Evolutionary conservation across 352 stramenopile genomes (phyloP).

Genomic region (Phytopythium chamaehyphon): DNA sequence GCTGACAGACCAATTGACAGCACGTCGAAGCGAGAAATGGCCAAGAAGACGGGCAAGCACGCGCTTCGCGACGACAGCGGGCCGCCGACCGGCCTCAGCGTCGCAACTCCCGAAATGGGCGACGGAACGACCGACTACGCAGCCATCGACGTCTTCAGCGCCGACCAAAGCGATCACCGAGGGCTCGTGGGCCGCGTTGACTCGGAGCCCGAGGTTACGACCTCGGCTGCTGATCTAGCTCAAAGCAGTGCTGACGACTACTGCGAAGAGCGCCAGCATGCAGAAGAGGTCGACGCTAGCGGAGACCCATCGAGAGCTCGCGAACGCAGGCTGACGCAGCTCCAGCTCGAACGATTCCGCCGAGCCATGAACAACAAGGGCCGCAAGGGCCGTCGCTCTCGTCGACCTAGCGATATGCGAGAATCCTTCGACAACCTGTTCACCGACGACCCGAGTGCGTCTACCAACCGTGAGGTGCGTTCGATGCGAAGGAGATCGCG

Average conservation of each 20-base stretch:
- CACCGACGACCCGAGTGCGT: slow-evolving; percentile 12
- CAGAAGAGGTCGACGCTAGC: not conserved
- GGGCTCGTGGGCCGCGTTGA: not conserved
- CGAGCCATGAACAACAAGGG: slow-evolving; percentile 25
- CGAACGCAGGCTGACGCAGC: slow-evolving; percentile 29
- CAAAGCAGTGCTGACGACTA: not conserved
- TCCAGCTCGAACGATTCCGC: slow-evolving; percentile 34
- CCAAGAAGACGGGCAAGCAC: slow-evolving; percentile 2
- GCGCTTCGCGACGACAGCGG: not conserved
- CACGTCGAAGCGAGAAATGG: not conserved
- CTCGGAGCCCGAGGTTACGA: slow-evolving; percentile 5
- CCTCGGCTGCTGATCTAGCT: not conserved
- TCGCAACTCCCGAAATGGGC: slow-evolving; percentile 2
- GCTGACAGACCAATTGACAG: not conserved
- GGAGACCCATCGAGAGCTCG: slow-evolving; percentile 17
- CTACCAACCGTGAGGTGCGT: slow-evolving; percentile 19
- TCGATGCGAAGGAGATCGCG: not conserved
- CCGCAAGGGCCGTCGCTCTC: slow-evolving; percentile 9
- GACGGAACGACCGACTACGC: slow-evolving; percentile 6
- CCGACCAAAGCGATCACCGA: not conserved
- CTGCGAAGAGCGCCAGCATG: slow-evolving; percentile 13
- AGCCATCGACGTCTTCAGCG: slow-evolving; percentile 5
- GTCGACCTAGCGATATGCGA: slow-evolving; percentile 6
- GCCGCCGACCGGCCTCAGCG: slow-evolving; percentile 1
- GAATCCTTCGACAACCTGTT: slow-evolving; percentile 37